Evolutionary conservation across 495 filamentous ascomycete species (phyloP), one percentile per base, ranked within the genome.

Genomic region (Hypoxylon trugodes): DNA sequence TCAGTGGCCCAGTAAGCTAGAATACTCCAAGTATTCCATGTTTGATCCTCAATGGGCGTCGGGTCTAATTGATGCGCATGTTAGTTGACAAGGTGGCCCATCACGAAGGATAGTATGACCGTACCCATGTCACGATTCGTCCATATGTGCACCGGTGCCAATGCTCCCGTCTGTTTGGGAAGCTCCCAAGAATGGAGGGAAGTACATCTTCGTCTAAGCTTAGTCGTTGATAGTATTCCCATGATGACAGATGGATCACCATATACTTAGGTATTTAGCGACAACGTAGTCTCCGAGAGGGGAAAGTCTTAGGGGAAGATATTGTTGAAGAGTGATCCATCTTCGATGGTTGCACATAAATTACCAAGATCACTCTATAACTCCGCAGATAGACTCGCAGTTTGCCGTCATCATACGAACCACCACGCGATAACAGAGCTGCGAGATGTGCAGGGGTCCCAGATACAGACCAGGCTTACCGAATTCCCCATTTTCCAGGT

Each of bases 1-100:
- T 88, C 86, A 33, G 81, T 86, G 56, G 85, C 82, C 86, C 86
- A 89, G 75, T 87, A 88, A 33, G 83, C 85, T 66, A 79, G 57
- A 28, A 76, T 77, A 21, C 70, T 79, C 77, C 77, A 81, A 6
- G 73, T 67, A 2, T 70, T 73, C 80, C 81, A 84, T 0, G 75
- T 84, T 69, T 79, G 79, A 36, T 80, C 75, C 59, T 81, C 75
- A 12, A 72, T 57, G 4, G 78, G 78, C 7, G 78, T 77, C 19
- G 75, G 77, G 59, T 82, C 79, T 75, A 73, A 19, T 58, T 45
- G 24, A 48, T 66, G 40, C 50, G 25, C 24, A 10, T 37, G 42
- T 67, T 46, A 64, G 45, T 30, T 26, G 53, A 4, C 15, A n/a
- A 32, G 7, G 0, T 25, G 0, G 12, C 26, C 9, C 8, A 40